A percentile compares a stretch with the other conserved stretches of the same genome.
Evolutionary conservation across 768 basidiomycete genomes (phyloP).

Genomic region (Hypholoma sublateritium): DNA sequence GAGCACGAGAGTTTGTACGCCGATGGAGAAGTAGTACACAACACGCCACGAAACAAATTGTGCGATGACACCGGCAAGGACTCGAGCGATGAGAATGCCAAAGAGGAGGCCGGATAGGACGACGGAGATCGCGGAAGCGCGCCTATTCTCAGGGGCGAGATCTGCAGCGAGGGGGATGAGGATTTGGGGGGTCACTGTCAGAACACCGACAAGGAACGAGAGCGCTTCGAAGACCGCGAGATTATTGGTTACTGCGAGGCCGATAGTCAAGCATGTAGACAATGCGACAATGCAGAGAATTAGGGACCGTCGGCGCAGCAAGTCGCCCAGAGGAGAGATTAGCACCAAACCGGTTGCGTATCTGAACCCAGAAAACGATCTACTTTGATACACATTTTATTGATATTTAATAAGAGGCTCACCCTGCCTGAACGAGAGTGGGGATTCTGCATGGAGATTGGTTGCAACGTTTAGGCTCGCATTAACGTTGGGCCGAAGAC

Average conservation of each 20-base stretch:
- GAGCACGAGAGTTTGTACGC: slow-evolving; percentile 61
- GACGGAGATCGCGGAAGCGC: slow-evolving; percentile 76
- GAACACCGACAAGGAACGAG: slow-evolving; percentile 68
- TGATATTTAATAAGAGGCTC: slow-evolving; percentile 7
- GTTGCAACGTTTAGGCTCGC: neutral
- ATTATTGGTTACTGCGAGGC: slow-evolving; percentile 60
- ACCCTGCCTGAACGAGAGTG: slow-evolving; percentile 71
- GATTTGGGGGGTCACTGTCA: slow-evolving; percentile 76
- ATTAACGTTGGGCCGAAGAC: neutral
- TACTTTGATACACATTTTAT: neutral
- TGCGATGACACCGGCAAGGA: slow-evolving; percentile 73
- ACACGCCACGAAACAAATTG: slow-evolving; percentile 71
- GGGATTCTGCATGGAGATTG: slow-evolving; percentile 45
- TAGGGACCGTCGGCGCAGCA: slow-evolving; percentile 73
- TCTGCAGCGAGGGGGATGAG: slow-evolving; percentile 80
- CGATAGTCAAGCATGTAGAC: slow-evolving; percentile 65
- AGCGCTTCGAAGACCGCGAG: slow-evolving; percentile 64
- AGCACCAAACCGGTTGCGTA: slow-evolving; percentile 74
- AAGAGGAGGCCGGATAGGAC: slow-evolving; percentile 68
- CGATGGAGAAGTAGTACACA: slow-evolving; percentile 78
- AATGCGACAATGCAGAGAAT: slow-evolving; percentile 56
- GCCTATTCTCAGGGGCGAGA: slow-evolving; percentile 70
- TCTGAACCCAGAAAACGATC: slow-evolving; percentile 29
- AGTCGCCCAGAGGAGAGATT: slow-evolving; percentile 81
- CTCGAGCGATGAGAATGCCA: slow-evolving; percentile 73